Evolutionary conservation across 1,139 yeast genomes (phyloP).

Genomic region (Spencermartinsiella ligniputridi): DNA sequence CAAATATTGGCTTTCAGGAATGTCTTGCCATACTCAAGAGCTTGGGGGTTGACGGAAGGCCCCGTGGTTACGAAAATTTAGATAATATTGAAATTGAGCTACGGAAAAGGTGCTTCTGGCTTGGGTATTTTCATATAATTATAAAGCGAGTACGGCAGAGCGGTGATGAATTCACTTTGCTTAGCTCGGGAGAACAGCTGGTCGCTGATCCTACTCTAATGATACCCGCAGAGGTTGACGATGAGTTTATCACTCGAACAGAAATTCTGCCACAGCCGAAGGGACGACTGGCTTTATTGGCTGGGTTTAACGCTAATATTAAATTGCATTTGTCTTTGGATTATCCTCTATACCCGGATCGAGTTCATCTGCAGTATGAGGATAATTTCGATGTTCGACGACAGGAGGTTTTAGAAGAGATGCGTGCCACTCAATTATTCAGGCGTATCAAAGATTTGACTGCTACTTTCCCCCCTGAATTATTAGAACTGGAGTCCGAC

Average conservation of each 20-base stretch:
- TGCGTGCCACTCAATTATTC: conserved; percentile 3
- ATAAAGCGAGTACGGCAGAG: conserved; percentile 5
- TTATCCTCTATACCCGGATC: background rate
- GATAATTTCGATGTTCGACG: background rate
- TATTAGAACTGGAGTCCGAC: conserved; percentile 4
- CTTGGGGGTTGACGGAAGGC: conserved; percentile 9
- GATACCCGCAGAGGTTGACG: conserved; percentile 9
- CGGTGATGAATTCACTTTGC: conserved; percentile 1
- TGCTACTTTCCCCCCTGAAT: conserved; percentile 4
- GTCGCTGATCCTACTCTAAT: conserved; percentile 4
- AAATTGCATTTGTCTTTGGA: conserved; percentile 10
- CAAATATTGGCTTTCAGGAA: conserved; percentile 4
- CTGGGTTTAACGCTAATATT: conserved; percentile 10
- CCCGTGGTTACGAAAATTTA: conserved; percentile 9
- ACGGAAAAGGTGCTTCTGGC: conserved; percentile 8
- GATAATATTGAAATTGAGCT: conserved; percentile 10
- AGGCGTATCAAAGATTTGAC: conserved; percentile 6
- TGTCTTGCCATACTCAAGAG: conserved; percentile 8
- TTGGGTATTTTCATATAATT: conserved; percentile 6
- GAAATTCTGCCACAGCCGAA: conserved; percentile 6
- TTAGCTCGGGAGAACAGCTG: conserved; percentile 1
- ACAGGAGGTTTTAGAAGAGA: conserved; percentile 4
- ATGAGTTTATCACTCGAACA: conserved; percentile 9
- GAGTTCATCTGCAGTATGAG: background rate
- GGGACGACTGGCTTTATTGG: conserved; percentile 6